phyloP scores from a whole-genome alignment of 805 yeast species.

The Debaryomyces castellii region DNA sequence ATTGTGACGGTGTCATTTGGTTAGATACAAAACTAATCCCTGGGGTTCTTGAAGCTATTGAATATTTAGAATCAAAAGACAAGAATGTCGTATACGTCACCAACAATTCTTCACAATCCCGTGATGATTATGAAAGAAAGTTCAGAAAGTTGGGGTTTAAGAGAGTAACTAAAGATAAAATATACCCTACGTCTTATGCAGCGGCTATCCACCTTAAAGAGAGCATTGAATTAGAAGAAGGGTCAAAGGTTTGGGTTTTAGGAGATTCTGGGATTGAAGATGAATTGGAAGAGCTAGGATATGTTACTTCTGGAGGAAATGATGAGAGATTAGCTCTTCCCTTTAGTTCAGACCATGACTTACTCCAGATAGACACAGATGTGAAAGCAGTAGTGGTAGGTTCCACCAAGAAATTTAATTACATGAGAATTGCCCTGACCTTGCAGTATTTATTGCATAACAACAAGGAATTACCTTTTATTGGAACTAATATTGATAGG shows the following conservation, averaged over 20 bases:
- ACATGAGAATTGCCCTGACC: slow-evolving; percentile 36
- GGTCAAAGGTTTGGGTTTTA: slow-evolving; percentile 40
- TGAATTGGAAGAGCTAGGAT: slow-evolving; percentile 32
- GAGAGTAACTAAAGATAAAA: slow-evolving; percentile 23
- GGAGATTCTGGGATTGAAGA: slow-evolving; percentile 40
- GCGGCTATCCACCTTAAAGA: slow-evolving; percentile 28
- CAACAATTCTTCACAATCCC: slow-evolving; percentile 37
- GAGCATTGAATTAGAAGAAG: slow-evolving; percentile 21
- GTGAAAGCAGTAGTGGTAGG: slow-evolving; percentile 43
- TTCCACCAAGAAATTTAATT: slow-evolving; percentile 35
- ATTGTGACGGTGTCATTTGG: slow-evolving; percentile 46
- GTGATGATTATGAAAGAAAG: slow-evolving; percentile 31
- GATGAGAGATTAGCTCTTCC: slow-evolving; percentile 23
- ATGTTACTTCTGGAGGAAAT: slow-evolving; percentile 35
- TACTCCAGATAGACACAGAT: slow-evolving; percentile 34
- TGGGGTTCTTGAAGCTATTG: slow-evolving; percentile 28
- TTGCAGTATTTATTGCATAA: slow-evolving; percentile 35
- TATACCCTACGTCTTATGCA: slow-evolving; percentile 39
- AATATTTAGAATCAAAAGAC: slow-evolving; percentile 16
- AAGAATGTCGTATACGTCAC: slow-evolving; percentile 36
- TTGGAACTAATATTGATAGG: slow-evolving; percentile 42
- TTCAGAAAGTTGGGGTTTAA: slow-evolving; percentile 30
- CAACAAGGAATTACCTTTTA: slow-evolving; percentile 32
- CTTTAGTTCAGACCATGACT: slow-evolving; percentile 23
- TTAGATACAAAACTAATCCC: slow-evolving; percentile 33